A percentile compares a stretch with the other conserved stretches of the same genome.
Conservation (phyloP, 2,329 filamentous ascomycete species). For the Salinomyces thailandicus region DNA sequence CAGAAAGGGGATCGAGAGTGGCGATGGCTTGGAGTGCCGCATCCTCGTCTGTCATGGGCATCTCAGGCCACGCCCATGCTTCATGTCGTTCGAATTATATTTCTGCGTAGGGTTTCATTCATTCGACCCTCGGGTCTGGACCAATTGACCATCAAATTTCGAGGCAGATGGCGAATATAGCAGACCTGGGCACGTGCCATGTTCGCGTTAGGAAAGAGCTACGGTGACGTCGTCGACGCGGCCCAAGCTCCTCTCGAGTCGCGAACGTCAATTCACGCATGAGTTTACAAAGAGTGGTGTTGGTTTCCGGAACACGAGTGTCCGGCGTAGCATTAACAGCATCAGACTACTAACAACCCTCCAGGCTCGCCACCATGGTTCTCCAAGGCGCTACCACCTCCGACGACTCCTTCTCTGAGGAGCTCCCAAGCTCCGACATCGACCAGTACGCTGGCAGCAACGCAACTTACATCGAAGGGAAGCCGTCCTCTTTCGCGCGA, state of each 20-base stretch:
- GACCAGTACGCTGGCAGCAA: slow-evolving; percentile 31
- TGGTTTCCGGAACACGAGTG: too few relatives aligned
- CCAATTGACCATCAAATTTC: too few relatives aligned
- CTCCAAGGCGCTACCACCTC: slow-evolving; percentile 29
- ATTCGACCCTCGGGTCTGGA: too few relatives aligned
- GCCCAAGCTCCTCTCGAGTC: not conserved
- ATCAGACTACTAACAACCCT: too few relatives aligned
- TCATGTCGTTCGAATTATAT: too few relatives aligned
- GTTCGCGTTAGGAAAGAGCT: not conserved
- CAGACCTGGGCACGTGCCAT: not conserved
- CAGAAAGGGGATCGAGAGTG: slow-evolving; percentile 24
- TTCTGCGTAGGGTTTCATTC: too few relatives aligned
- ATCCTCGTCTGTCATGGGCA: slow-evolving; percentile 34
- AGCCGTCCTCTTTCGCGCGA: slow-evolving; percentile 7
- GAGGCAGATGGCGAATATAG: too few relatives aligned
- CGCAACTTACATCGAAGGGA: slow-evolving; percentile 15
- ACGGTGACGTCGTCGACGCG: not conserved
- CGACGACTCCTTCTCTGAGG: slow-evolving; percentile 18
- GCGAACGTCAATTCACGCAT: not conserved
- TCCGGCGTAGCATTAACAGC: too few relatives aligned
- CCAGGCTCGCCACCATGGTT: slow-evolving; percentile 30
- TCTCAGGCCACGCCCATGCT: too few relatives aligned
- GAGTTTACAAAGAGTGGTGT: too few relatives aligned
- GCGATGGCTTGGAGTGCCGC: slow-evolving; percentile 31
- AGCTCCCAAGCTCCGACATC: slow-evolving; percentile 24